Evolutionary conservation across 768 basidiomycete genomes (phyloP).

Genomic region (Cyathus striatus): DNA sequence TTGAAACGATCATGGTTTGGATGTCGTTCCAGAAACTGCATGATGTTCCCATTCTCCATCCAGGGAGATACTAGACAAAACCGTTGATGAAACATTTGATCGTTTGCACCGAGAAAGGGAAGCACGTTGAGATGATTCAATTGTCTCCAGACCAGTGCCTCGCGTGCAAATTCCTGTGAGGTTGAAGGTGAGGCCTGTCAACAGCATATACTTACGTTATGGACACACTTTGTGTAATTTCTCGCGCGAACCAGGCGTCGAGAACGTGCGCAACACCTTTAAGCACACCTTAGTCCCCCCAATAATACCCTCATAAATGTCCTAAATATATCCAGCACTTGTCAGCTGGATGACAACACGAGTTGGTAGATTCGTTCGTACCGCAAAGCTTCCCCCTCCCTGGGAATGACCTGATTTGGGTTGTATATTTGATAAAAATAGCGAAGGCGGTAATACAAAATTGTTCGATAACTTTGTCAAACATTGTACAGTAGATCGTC

Average conservation of each 20-base stretch:
- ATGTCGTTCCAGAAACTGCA: neutral
- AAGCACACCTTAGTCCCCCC: slow-evolving; percentile 10
- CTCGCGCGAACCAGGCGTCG: neutral
- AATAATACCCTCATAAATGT: slow-evolving; percentile 13
- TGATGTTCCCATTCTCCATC: slow-evolving; percentile 1
- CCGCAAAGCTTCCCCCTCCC: slow-evolving; percentile 23
- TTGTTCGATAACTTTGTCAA: slow-evolving; percentile 10
- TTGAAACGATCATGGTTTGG: neutral
- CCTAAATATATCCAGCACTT: slow-evolving; percentile 6
- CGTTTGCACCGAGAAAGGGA: neutral
- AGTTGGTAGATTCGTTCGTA: slow-evolving; percentile 2
- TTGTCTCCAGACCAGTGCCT: neutral
- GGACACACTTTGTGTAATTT: neutral
- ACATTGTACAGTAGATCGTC: neutral
- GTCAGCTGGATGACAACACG: neutral
- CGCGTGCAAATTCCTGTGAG: neutral
- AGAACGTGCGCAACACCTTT: slow-evolving; percentile 16
- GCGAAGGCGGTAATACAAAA: slow-evolving; percentile 14
- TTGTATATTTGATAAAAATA: slow-evolving; percentile 12
- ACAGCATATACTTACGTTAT: neutral
- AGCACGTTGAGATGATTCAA: neutral
- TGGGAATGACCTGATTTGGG: slow-evolving; percentile 4
- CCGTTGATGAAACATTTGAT: neutral
- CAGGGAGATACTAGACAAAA: slow-evolving; percentile 1
- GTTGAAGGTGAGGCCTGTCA: neutral